Base-by-base conservation (phyloP, 129 eudicot species). In the Escallonia rubra region DNA sequence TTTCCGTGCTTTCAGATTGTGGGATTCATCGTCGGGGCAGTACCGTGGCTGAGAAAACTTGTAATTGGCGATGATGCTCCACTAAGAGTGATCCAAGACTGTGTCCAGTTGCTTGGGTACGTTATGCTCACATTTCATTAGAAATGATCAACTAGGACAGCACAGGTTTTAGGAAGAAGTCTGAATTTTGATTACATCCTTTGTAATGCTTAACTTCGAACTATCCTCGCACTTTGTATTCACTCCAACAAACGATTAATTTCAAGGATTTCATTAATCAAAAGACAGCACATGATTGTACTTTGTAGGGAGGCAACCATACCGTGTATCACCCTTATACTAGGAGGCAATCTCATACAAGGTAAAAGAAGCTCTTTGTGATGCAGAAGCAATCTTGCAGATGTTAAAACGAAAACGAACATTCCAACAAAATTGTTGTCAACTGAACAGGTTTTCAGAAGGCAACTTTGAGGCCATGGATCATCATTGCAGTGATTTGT, bases 341-440 rank as follows among this genome's bases (percentile, higher is more conserved):
- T 92, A 34, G 98, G 98, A 65, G 98, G 96, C 75, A 92, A 89
- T 79, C 91, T 92, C 38, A 77, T 76, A 66, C 98, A 86, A 88
- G 98, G 98, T 88, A 85, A 7, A 14, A 6, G 41, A 41, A 42
- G 59, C 59, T 54, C 23, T 54, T 54, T 46, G 50, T 23, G 34
- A 23, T 23, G 34, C 34, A 23, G 34, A 23, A 23, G 34, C 34
- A 23, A 23, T 23, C 34, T 23, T 23, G 34, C 34, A 23, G 34
- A 23, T 23, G 45, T 47, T 1, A 8, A 23, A 10, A 42, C 49
- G 14, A 14, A 45, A 46, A 3, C 7, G 3, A 2, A 63, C 53
- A 12, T 43, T 44, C 41, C 50, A 40, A 50, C 48, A 45, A 49
- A 41, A 41, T 34, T 16, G 1, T 11, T 23, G 55, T 51, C 1